Base-by-base conservation (phyloP, 257 asterid species). In the Solanum etuberosum region DNA sequence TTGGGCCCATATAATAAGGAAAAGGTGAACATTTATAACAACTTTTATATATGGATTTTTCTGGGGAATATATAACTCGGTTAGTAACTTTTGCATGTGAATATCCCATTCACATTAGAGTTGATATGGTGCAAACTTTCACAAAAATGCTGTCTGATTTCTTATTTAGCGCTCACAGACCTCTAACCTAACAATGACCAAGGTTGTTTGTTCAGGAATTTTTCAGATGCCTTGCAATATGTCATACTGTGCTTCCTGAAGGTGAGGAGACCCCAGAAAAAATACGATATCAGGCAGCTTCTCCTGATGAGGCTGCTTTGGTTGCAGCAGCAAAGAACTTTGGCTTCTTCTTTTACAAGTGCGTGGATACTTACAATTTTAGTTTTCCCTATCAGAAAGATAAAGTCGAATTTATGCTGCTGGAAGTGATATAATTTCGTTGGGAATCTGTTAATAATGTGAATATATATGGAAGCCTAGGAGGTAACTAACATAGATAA, bases 201-300 rank as follows among this genome's bases (percentile, higher is more conserved):
- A 81, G 90, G 86, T 88, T 38, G 65, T 78, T 92, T 83, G 72
- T 91, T 86, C 90, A 97, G 99, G 99, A 96, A 90, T 97, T 97
- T 92, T 97, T 97, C 91, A 96, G 98, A 92, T 97, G 99, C 93
- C 99, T 97, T 90, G 99, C 99, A 43, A 94, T 97, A 88, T 97
- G 99, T 86, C 99, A 97, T 89, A 97, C 99, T 71, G 99, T 97
- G 88, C 99, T 97, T 89, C 99, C 99, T 61, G 99, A 97, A 93
- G 99, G 99, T 68, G 99, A 97, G 7, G 99, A 96, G 89, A 85
- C 98, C 89, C 98, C 99, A 74, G 99, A 97, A 92, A 95, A 94
- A 90, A 94, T 97, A 71, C 96, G 95, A 70, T 97, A 96, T 92
- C 99, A 97, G 93, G 99, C 99, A 88, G 99, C 99, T 86, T 97